phyloP scores from a whole-genome alignment of 306 rosid genomes.

The Cotoneaster glaucophyllus region DNA sequence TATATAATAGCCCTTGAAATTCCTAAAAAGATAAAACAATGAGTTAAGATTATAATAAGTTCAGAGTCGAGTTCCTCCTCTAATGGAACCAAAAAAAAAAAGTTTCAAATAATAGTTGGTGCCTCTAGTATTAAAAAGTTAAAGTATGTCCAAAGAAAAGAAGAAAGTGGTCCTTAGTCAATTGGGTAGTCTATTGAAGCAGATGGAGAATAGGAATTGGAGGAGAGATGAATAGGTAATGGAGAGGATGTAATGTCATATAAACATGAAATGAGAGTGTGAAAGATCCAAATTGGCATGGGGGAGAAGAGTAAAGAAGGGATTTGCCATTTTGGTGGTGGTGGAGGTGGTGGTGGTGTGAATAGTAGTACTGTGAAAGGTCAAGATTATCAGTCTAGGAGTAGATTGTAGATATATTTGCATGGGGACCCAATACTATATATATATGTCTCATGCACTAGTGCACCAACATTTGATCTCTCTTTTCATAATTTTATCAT shows the following conservation, averaged over 20 bases:
- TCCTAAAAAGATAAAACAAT: too few relatives aligned
- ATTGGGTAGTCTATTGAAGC: not conserved
- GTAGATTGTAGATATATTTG: not conserved
- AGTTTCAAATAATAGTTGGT: too few relatives aligned
- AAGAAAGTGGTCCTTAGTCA: not conserved
- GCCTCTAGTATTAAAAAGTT: too few relatives aligned
- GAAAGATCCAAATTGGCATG: conserved; percentile 1
- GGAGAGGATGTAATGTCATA: not conserved
- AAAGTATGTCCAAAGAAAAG: not conserved
- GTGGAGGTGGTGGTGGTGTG: not conserved
- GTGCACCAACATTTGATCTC: conserved; percentile 8
- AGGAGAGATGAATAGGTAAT: not conserved
- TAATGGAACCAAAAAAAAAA: too few relatives aligned
- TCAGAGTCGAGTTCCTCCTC: too few relatives aligned
- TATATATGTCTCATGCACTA: conserved; percentile 8
- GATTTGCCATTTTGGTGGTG: not conserved
- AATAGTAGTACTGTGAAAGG: conserved; percentile 12
- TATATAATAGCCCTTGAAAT: too few relatives aligned
- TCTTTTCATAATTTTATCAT: conserved; percentile 19
- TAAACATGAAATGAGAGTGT: conserved; percentile 3
- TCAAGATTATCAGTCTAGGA: conserved; percentile 34
- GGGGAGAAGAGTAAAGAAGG: conserved; percentile 8
- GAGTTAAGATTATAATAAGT: too few relatives aligned
- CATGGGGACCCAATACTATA: conserved; percentile 31
- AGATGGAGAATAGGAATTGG: conserved; percentile 4